phyloP scores from a whole-genome alignment of 2,329 filamentous ascomycete genomes.

The Albophoma yamanashiensis region DNA sequence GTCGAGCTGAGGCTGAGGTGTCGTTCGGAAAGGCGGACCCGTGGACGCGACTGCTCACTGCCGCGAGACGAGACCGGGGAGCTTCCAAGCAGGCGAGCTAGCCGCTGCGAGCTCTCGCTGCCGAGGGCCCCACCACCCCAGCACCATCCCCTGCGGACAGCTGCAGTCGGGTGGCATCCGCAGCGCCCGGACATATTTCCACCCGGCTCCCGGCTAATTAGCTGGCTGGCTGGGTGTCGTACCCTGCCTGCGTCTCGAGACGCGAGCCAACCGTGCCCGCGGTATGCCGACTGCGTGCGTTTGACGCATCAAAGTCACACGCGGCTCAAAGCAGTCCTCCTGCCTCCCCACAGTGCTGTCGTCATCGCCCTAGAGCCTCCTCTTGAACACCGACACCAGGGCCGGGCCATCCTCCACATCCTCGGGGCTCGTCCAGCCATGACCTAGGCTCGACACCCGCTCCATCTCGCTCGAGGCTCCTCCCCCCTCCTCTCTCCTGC shows the following conservation, averaged over 20 bases:
- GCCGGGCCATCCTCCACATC: neutral
- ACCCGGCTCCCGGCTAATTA: neutral
- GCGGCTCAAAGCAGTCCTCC: neutral
- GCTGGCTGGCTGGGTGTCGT: neutral
- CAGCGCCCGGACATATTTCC: neutral
- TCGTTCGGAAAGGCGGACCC: neutral
- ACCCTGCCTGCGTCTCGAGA: neutral
- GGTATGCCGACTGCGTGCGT: neutral
- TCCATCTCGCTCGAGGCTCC: neutral
- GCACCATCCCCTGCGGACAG: no score
- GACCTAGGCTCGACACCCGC: conserved; percentile 1
- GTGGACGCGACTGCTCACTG: neutral
- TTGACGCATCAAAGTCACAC: neutral
- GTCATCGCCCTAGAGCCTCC: neutral
- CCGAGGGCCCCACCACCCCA: neutral
- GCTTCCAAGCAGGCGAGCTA: neutral
- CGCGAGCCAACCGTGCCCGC: neutral
- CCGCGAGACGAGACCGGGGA: neutral
- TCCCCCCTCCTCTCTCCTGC: neutral
- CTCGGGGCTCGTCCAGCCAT: conserved; percentile 1
- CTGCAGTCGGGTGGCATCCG: neutral
- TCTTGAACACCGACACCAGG: neutral
- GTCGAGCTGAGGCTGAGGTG: neutral
- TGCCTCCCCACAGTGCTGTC: neutral
- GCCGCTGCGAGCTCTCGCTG: neutral